Base-by-base conservation (phyloP, 257 asterid genomes). In the Nicotiana sylvestris region DNA sequence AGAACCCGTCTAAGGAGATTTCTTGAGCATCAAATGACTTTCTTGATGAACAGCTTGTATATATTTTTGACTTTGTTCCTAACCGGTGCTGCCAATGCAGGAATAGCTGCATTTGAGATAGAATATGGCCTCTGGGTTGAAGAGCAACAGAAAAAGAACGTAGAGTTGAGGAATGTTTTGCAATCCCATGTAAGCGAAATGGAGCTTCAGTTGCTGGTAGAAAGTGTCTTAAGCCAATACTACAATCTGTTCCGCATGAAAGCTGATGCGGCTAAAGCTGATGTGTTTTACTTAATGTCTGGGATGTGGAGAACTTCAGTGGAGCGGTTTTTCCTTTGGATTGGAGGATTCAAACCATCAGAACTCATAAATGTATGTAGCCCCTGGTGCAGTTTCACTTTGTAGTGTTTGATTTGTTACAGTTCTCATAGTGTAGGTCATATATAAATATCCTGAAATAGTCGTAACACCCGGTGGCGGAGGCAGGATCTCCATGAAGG, bases 271-370 rank as follows among this genome's bases (percentile, higher is more conserved):
- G 97, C 99, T 17, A 89, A 90, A 81, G 90, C 87, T 1, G 98
- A 96, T 67, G 98, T 97, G 12, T 94, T 96, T 90, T 93, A 93
- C 88, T 81, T 94, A 78, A 91, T 89, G 6, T 94, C 94, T 3
- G 99, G 99, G 39, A 84, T 88, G 84, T 96, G 98, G 98, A 88
- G 88, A 86, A 90, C 98, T 68, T 85, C 98, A 0, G 94, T 92
- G 33, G 98, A 96, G 89, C 94, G 97, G 2, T 91, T 95, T 78
- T 92, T 96, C 87, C 92, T 93, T 0, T 96, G 98, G 99, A 93
- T 96, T 57, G 98, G 99, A 72, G 99, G 99, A 16, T 94, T 93
- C 82, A 86, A 92, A 3, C 98, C 99, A 9, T 96, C 99, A 5
- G 97, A 93, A 82, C 94, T 96, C 89, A 90, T 96, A 12, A 94